Evolutionary conservation across 345 rosid genomes (phyloP).

Genomic region (Camelina sativa): DNA sequence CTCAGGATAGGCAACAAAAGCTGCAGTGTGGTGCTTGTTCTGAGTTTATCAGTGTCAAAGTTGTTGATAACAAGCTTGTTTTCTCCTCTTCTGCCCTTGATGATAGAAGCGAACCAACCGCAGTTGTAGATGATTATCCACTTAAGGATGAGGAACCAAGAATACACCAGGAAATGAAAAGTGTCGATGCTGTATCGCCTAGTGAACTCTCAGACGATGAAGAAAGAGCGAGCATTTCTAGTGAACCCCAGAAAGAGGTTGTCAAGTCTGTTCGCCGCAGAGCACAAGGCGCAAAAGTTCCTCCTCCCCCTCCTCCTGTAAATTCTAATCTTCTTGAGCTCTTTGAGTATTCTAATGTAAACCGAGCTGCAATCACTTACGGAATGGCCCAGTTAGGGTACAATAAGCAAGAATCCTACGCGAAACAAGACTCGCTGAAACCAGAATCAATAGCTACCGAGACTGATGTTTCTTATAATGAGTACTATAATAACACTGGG

Average conservation of each 20-base stretch:
- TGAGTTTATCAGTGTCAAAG: constrained; percentile 44
- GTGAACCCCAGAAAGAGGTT: constrained; percentile 28
- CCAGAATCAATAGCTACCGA: constrained; percentile 46
- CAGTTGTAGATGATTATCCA: constrained; percentile 31
- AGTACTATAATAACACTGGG: constrained; percentile 38
- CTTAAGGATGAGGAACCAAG: constrained; percentile 33
- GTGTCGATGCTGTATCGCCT: constrained; percentile 38
- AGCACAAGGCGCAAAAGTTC: constrained; percentile 24
- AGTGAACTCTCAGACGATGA: constrained; percentile 43
- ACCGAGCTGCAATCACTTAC: constrained; percentile 42
- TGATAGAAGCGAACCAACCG: constrained; percentile 9
- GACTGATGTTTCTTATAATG: constrained; percentile 54
- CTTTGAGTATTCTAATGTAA: constrained; percentile 47
- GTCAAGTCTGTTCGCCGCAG: constrained; percentile 47
- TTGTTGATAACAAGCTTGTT: constrained; percentile 53
- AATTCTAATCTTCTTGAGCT: constrained; percentile 53
- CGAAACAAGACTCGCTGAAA: constrained; percentile 51
- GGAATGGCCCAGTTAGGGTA: constrained; percentile 44
- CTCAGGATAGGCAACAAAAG: constrained; percentile 47
- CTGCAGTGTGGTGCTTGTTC: constrained; percentile 70
- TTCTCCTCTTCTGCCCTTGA: constrained; percentile 44
- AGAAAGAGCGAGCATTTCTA: constrained; percentile 37
- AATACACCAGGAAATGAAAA: constrained; percentile 28
- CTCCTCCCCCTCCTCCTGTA: constrained; percentile 40
- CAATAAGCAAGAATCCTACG: constrained; percentile 44